phyloP scores from a whole-genome alignment of 768 basidiomycete genomes.

The Mycena capillaripes region DNA sequence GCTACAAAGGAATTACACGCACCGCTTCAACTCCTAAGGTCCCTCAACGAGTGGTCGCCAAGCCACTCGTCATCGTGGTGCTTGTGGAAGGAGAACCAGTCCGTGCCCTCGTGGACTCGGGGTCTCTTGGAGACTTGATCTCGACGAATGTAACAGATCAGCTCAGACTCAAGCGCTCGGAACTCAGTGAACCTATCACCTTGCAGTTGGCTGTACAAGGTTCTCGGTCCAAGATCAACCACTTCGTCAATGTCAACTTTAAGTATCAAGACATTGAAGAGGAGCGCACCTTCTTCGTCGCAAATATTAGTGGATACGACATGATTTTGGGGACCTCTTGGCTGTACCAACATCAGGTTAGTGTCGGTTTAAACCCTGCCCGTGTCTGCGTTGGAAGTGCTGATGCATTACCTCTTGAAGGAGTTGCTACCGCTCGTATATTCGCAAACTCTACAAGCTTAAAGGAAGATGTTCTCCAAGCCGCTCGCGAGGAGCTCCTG shows the following conservation, averaged over 20 bases:
- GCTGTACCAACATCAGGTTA: conserved; percentile 40
- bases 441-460: not conserved
- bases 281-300: conserved; percentile 39
- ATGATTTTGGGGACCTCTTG: conserved; percentile 44
- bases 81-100: conserved; percentile 47
- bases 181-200: conserved; percentile 48
- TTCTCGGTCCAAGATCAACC: conserved; percentile 47
- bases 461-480: not conserved
- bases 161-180: conserved; percentile 41
- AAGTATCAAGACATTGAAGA: conserved; percentile 28
- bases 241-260: conserved; percentile 17
- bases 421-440: conserved; percentile 4
- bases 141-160: conserved; percentile 51
- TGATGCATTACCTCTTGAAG: conserved; percentile 32
- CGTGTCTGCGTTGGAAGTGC: conserved; percentile 33
- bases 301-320: conserved; percentile 48
- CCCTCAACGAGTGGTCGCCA: conserved; percentile 40
- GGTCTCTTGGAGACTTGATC: conserved; percentile 56
- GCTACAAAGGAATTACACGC: conserved; percentile 16
- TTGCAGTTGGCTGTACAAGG: conserved; percentile 56
- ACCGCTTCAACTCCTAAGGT: conserved; percentile 33
- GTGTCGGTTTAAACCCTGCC: conserved; percentile 37
- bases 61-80: conserved; percentile 46
- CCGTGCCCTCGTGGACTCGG: conserved; percentile 51
- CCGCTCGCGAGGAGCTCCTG: conserved; percentile 2